Base-by-base conservation (phyloP, 345 rosid genomes). In the Erysimum cheiranthoides region DNA sequence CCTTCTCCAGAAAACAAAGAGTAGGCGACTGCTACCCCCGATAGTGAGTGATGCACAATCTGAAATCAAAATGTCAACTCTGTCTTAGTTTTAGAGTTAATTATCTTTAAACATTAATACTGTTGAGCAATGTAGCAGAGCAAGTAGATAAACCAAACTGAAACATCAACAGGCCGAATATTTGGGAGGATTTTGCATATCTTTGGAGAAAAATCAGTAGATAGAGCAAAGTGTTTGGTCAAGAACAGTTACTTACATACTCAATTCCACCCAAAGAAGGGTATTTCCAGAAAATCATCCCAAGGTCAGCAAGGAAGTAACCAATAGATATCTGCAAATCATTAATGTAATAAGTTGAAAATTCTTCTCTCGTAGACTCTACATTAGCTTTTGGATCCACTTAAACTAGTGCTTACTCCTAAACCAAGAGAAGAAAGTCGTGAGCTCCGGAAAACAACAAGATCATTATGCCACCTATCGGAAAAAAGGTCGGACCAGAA, bases 231-330 rank as follows among this genome's bases (percentile, higher is more conserved):
- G 61, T 31, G 63, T 35, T 76, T 46, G 27, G 73, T 32, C 39
- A 49, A 51, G 57, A 78, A 66, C 2, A 65, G 63, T 34, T 32
- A 85, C 98, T 90, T 84, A 88, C 97, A 83, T 86, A 93, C 80
- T 93, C 97, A 68, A 90, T 61, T 66, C 97, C 98, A 67, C 98
- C 97, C 47, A 91, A 76, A 64, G 93, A 82, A 64, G 98, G 98
- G 80, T 89, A 91, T 68, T 82, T 81, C 97, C 98, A 93, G 63
- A 84, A 75, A 67, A 88, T 93, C 96, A 90, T 90, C 42, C 79
- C 88, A 49, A 93, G 94, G 80, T 93, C 98, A 14, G 88, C 84
- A 52, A 88, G 53, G 80, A 93, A 93, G 87, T 91, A 93, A 21
- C 98, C 98, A 80, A 88, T 87, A 63, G 96, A 91, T 74, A 87